Evolutionary conservation across 345 rosid species (phyloP), one percentile per base, ranked within the genome.

Genomic region (Nephelium lappaceum): DNA sequence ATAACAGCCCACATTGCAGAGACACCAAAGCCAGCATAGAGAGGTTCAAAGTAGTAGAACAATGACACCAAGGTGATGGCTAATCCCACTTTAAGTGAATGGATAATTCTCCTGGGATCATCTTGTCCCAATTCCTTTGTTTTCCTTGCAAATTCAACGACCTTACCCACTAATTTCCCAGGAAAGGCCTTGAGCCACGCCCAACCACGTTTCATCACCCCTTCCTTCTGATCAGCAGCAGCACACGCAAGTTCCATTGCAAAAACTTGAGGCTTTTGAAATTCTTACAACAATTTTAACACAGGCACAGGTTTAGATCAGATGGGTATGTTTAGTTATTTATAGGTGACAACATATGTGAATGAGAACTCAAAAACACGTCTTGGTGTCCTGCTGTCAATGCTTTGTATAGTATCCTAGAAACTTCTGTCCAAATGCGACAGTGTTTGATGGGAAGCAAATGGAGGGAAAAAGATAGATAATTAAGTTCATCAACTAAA

Each of bases 1-100:
- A 87, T 67, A 53, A 85, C 79, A 65, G 88, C 90, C 90, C 90
- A 87, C 75, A 87, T 79, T 53, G 88, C 86, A 74, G 78, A 75
- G 75, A 73, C 82, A 23, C 85, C 88, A n/a, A 87, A 81, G 65
- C 79, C 81, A 2, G 80, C 45, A 39, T 80, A 87, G 11, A 85
- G 85, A 11, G 88, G 82, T 47, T 77, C 74, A 11, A 71, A 76
- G 42, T 79, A 85, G 78, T 80, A 83, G 67, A 87, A 67, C 18
- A 80, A 23, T 11, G 88, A 85, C 2, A 83, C 86, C 78, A 79
- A 49, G 5, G 85, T 73, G 57, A 87, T 74, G 6, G 85, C 88
- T 10, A 85, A 58, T 41, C 87, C 88, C 11, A 79, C 81, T 83
- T 83, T 87, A 0, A 83, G 43, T 11, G 85, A 75, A 73, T 87